Evolutionary conservation across 306 rosid genomes (phyloP).

Genomic region (Casuarina glauca): DNA sequence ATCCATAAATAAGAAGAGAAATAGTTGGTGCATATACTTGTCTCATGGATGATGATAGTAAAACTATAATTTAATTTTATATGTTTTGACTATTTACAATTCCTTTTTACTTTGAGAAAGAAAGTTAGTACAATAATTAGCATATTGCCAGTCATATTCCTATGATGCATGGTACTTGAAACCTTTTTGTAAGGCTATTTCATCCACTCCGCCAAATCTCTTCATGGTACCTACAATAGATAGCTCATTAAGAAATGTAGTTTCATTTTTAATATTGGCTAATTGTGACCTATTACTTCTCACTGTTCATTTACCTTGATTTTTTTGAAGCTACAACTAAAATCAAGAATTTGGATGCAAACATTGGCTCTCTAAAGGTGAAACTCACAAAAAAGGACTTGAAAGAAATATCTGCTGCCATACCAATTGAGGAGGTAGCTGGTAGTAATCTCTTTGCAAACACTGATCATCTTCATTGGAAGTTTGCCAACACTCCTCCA

Average conservation of each 20-base stretch:
- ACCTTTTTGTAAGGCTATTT: not conserved
- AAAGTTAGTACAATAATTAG: too few relatives aligned
- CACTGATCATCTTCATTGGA: slow-evolving; percentile 27
- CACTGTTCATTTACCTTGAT: not conserved
- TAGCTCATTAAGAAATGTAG: not conserved
- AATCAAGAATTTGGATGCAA: slow-evolving; percentile 57
- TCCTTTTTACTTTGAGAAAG: too few relatives aligned
- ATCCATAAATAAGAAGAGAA: too few relatives aligned
- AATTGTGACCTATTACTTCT: not conserved
- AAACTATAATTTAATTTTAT: too few relatives aligned
- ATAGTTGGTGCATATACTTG: too few relatives aligned
- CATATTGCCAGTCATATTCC: too few relatives aligned
- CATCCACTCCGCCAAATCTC: not conserved
- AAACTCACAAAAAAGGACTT: slow-evolving; percentile 44
- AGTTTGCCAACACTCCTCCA: slow-evolving; percentile 56
- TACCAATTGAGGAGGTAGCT: slow-evolving; percentile 48
- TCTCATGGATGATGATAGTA: too few relatives aligned
- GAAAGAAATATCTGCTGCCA: slow-evolving; percentile 49
- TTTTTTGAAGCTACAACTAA: slow-evolving; percentile 55
- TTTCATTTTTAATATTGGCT: not conserved
- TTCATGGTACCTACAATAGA: not conserved
- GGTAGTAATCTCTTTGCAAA: slow-evolving; percentile 34
- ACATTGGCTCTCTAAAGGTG: slow-evolving; percentile 51
- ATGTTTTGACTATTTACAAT: too few relatives aligned
- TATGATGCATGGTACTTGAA: not conserved